Base-by-base conservation (phyloP, 441 rosid species). In the Eruca vesicaria region DNA sequence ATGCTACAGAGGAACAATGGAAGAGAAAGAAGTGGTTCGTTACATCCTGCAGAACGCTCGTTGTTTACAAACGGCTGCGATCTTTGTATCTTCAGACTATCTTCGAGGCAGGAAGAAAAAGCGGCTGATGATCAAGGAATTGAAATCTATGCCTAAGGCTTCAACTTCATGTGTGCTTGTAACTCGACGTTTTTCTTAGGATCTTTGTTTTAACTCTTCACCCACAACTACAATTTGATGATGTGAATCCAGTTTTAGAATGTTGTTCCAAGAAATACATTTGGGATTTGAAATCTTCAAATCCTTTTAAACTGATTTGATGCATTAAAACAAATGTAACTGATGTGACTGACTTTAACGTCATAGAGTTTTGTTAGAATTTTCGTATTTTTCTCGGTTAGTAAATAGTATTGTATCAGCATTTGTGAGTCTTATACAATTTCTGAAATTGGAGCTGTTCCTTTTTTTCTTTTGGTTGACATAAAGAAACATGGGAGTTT, bases 141-240 rank as follows among this genome's bases (percentile, higher is more conserved):
- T 68, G 26, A 11, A 10, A 68, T 68, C 63, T 68, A 68, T 56
- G 26, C 7, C 35, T n/a, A 56, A 35, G 4, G 55, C 26, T 36
- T 68, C 72, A 35, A 16, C 52, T 18, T 26, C 62, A 5, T 56
- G 72, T 36, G 63, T 56, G 64, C 72, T 55, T 68, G n/a, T 38
- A 38, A 11, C 45, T 38, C 45, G n/a, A 11, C 43, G 43, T 2
- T 12, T 12, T 38, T 38, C n/a, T 38, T 38, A 38, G 45, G 11
- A 38, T 38, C 45, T 38, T 38, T 38, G 45, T 3, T 38, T 38
- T 38, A 38, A 1, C 41, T 35, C 41, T 35, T 10, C n/a, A 10
- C 1, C 10, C 41, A 35, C 41, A 35, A 3, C 41, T 35, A 35
- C n/a, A 38, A 38, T 4, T 41, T 41, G 48, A 14, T 41, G 48